Base-by-base conservation (phyloP, 805 yeast species). In the Metschnikowia corniflorae region DNA sequence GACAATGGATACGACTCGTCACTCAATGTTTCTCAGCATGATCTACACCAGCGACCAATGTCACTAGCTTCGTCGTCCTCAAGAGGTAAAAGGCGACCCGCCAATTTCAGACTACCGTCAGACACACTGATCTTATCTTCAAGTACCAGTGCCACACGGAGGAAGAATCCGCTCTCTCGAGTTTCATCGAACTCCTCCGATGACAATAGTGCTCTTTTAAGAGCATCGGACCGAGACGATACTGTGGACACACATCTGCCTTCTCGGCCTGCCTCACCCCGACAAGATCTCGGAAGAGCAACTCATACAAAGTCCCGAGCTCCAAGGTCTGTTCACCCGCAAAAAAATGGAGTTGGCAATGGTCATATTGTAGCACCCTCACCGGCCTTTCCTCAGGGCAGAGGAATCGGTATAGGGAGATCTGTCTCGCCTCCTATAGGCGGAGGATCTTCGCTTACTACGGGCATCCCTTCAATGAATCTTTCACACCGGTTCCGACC, bases 101-200 rank as follows among this genome's bases (percentile, higher is more conserved):
- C 54, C 2, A 61, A 60, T 39, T 51, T 51, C 37, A 42, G 73
- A 22, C 48, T 54, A 2, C 60, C 68, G 0, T 65, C 49, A 4
- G 73, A 68, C 40, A 46, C 56, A 8, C 66, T 68, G 37, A 56
- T 66, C 22, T 50, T 57, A 28, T 58, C 64, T 5, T 43, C 53
- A 3, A 58, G 67, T 3, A 53, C 58, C 2, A 43, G 61, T 6
- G 50, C 61, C 8, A 51, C 58, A 17, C 55, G 53, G 14, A 44
- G 46, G 8, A 60, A 57, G 46, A 42, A 50, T 15, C 58, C 65
- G 9, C 47, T 64, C 5, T 49, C 63, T 6, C 66, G 58, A 33
- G 54, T 66, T 6, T 61, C 68, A 14, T 56, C 60, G 31, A 65
- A 61, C 35, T 64, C 69, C 2, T 61, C 69, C 1, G 69, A 61